Evolutionary conservation across 768 basidiomycete species (phyloP).

Genomic region (Boletus reticulatus): DNA sequence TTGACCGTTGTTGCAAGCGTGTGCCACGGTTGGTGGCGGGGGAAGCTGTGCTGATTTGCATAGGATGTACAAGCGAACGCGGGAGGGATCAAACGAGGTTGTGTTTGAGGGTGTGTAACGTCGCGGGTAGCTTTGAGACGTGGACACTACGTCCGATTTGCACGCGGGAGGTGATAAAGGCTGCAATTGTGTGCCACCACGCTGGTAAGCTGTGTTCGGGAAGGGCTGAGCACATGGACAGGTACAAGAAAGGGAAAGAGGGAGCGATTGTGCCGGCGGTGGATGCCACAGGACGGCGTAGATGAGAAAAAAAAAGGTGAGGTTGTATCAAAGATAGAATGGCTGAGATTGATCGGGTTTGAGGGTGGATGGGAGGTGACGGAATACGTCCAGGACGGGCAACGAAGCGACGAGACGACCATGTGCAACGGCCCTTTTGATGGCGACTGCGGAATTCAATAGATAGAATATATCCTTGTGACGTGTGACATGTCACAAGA

Average conservation of each 20-base stretch:
- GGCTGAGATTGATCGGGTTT: constrained; percentile 2
- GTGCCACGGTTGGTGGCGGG: no score
- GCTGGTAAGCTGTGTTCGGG: not conserved
- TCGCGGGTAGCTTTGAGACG: no score
- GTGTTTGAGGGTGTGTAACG: no score
- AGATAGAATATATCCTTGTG: no score
- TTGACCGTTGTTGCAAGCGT: no score
- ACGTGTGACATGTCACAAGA: not conserved
- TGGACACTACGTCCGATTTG: not conserved
- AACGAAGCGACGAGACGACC: not conserved
- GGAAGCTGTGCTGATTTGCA: no score
- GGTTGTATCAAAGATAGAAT: not conserved
- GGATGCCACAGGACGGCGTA: no score
- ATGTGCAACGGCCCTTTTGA: not conserved
- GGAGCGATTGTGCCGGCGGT: no score
- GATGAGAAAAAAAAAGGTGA: no score
- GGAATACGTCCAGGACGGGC: not conserved
- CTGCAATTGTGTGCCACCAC: not conserved
- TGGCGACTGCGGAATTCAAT: no score
- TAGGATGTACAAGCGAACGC: no score
- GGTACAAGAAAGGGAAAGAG: not conserved
- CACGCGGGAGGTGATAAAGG: not conserved
- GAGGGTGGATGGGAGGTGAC: not conserved
- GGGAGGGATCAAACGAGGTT: no score
- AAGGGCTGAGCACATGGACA: constrained; percentile 8